These are phyloP conservation scores for Bryoerythrophyllum caledonicum DNA, from an alignment of 225 moss, liverwort and hornwort genomes.

Conservation along the genomic window DNA sequence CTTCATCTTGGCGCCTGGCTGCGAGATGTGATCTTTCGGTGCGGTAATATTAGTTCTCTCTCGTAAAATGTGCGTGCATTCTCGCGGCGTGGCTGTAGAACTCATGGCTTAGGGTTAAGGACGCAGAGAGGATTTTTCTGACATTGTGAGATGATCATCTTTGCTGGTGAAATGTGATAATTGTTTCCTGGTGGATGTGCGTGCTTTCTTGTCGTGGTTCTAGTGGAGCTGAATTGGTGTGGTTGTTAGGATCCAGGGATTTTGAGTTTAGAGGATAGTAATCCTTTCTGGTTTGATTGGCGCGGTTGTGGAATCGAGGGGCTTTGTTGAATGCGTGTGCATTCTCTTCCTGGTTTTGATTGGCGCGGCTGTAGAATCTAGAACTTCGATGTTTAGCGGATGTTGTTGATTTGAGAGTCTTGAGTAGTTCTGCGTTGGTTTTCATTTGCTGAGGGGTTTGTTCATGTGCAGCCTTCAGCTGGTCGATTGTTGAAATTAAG, in stretches of 20 bases:
- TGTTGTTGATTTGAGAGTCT: not conserved
- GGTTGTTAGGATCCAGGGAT: no score
- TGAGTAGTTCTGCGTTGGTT: not conserved
- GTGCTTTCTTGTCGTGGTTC: no score
- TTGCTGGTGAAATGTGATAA: no score
- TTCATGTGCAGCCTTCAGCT: constrained; percentile 19
- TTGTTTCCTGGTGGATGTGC: no score
- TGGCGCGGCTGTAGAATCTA: constrained; percentile 4
- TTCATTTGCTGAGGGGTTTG: not conserved
- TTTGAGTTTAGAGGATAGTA: not conserved
- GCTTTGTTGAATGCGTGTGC: not conserved
- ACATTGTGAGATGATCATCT: no score
- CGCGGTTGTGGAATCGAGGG: no score
- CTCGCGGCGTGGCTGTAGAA: not conserved
- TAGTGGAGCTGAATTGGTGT: no score
- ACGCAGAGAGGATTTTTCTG: not conserved
- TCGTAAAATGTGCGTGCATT: not conserved
- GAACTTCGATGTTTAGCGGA: constrained; percentile 4
- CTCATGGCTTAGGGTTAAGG: not conserved
- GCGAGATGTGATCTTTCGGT: not conserved
- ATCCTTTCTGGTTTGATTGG: no score
- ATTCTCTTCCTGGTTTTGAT: not conserved
- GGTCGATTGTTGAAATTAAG: constrained; percentile 22
- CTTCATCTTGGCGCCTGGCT: not conserved
- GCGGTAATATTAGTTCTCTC: not conserved